Evolutionary conservation across 176 grass and related monocot genomes (phyloP).

Genomic region (Sorghum bicolor): Sorghum_bicolor_NCBIv3 NC_012872.2:54793001-54793500

Average conservation of each 20-base stretch:
- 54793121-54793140: constrained; percentile 10
- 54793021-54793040: constrained; percentile 63
- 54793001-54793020: constrained; percentile 84
- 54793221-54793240: neutral
- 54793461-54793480: too few species aligned
- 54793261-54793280: neutral
- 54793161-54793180: neutral
- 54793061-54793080: neutral
- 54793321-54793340: neutral
- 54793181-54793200: constrained; percentile 1
- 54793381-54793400: too few species aligned
- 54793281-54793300: neutral
- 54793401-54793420: too few species aligned
- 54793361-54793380: neutral
- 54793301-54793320: neutral
- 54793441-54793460: too few species aligned
- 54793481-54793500: too few species aligned
- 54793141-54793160: neutral
- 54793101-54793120: neutral
- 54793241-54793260: neutral
- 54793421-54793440: too few species aligned
- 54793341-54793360: neutral
- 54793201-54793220: neutral
- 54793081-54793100: neutral
- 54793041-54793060: neutral